Conservation (phyloP, 1,284 basidiomycete species). For the Ceratobasidium sp. region DNA sequence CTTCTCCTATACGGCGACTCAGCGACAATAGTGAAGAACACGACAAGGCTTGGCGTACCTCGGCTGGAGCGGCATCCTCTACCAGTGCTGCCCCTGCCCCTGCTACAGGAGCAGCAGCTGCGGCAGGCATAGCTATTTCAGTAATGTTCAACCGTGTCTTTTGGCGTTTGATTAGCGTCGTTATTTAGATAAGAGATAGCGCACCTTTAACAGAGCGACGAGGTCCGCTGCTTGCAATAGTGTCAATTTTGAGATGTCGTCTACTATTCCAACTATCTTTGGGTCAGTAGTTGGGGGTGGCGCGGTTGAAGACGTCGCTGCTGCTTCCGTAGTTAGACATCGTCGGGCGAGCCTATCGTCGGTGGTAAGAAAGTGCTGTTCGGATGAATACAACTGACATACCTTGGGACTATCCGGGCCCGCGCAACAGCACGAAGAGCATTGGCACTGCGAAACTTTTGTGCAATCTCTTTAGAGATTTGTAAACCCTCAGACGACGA, state of each 20-base stretch:
- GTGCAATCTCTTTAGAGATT: neutral
- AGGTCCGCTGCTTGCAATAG: conserved; percentile 98
- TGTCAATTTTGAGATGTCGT: conserved; percentile 92
- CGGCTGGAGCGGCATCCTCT: conserved; percentile 71
- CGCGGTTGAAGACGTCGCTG: conserved; percentile 37
- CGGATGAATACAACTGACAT: neutral
- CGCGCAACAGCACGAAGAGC: conserved; percentile 19
- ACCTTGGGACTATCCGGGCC: conserved; percentile 19
- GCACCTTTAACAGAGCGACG: conserved; percentile 89
- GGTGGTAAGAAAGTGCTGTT: neutral
- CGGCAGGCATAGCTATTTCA: conserved; percentile 94
- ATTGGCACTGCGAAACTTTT: conserved; percentile 6
- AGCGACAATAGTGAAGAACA: neutral
- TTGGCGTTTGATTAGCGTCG: neutral
- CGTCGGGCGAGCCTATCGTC: conserved; percentile 27
- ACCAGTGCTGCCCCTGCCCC: conserved; percentile 67
- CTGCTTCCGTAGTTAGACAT: conserved; percentile 45
- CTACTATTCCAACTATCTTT: conserved; percentile 86
- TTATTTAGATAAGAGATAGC: conserved; percentile 46
- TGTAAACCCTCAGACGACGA: neutral
- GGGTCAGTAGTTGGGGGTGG: conserved; percentile 63
- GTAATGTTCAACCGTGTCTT: conserved; percentile 96
- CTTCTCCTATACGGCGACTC: conserved; percentile 74
- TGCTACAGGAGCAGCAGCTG: conserved; percentile 71
- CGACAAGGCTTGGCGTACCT: conserved; percentile 62